Conservation (phyloP, 441 rosid species). For the Breynia disticha region DNA sequence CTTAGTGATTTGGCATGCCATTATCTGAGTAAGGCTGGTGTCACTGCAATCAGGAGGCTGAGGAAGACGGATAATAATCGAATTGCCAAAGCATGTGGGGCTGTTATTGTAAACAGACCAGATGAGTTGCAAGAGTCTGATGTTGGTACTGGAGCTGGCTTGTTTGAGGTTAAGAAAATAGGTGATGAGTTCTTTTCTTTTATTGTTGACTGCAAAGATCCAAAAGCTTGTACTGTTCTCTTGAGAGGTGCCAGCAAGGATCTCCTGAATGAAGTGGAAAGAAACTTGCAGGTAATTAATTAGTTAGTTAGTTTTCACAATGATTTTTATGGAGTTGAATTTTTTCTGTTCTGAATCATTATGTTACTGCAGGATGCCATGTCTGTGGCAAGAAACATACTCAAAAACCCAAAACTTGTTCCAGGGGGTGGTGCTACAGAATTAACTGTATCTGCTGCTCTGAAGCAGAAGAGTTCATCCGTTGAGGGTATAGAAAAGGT, state of each 20-base stretch:
- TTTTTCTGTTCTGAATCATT: no score
- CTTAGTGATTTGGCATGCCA: constrained; percentile 95
- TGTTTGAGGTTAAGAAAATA: constrained; percentile 85
- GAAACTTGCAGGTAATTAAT: no score
- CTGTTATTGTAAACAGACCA: constrained; percentile 85
- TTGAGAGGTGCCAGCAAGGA: constrained; percentile 94
- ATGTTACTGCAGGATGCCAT: constrained; percentile 99
- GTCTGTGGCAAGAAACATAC: constrained; percentile 91
- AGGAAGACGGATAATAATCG: constrained; percentile 85
- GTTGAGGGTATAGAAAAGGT: constrained; percentile 94
- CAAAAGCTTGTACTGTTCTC: constrained; percentile 85
- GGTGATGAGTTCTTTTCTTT: constrained; percentile 87
- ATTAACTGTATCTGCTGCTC: constrained; percentile 73
- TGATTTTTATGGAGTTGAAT: no score
- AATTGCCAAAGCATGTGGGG: constrained; percentile 93
- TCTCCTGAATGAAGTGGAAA: constrained; percentile 87
- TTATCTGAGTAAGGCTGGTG: constrained; percentile 86
- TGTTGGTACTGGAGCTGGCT: constrained; percentile 86
- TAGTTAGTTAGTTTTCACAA: no score
- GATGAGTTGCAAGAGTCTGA: constrained; percentile 95
- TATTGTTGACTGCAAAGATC: constrained; percentile 84
- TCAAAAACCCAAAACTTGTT: constrained; percentile 88
- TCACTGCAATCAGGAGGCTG: constrained; percentile 88
- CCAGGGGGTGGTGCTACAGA: constrained; percentile 96
- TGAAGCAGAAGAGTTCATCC: constrained; percentile 83